phyloP scores from a whole-genome alignment of 2,329 filamentous ascomycete species.

The Scedosporium boydii region DNA sequence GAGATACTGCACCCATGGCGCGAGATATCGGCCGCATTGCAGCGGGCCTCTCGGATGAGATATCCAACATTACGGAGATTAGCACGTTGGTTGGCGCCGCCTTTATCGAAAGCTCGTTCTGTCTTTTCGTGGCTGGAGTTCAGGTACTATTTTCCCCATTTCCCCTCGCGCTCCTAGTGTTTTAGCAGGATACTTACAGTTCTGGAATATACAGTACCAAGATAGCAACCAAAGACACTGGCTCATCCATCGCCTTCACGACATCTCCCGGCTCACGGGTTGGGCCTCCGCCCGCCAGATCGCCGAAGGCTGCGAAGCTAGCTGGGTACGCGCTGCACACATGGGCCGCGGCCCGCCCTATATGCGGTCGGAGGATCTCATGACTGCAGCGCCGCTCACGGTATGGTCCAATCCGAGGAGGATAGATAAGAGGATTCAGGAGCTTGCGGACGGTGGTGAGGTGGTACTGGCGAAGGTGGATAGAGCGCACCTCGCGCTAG shows the following conservation, averaged over 20 bases:
- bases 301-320: constrained; percentile 71
- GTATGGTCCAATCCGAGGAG: constrained; percentile 41
- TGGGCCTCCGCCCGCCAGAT: constrained; percentile 81
- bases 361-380: constrained; percentile 32
- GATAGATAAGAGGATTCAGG: constrained; percentile 41
- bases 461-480: constrained; percentile 54
- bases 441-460: constrained; percentile 31
- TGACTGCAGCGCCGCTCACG: constrained; percentile 23
- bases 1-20: constrained; percentile 60
- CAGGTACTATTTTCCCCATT: constrained; percentile 35
- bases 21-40: constrained; percentile 71
- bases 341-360: constrained; percentile 72
- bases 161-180: not conserved
- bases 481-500: constrained; percentile 66
- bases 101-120: constrained; percentile 72
- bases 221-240: constrained; percentile 65
- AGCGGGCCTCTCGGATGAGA: constrained; percentile 57
- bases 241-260: constrained; percentile 63
- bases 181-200: not conserved
- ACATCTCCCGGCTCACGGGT: constrained; percentile 71
- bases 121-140: constrained; percentile 78
- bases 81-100: constrained; percentile 72
- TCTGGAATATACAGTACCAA: constrained; percentile 47
- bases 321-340: constrained; percentile 68
- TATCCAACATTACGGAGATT: constrained; percentile 44